Base-by-base conservation (phyloP, 139 green algal genomes). In the Choricystis sp. region DNA sequence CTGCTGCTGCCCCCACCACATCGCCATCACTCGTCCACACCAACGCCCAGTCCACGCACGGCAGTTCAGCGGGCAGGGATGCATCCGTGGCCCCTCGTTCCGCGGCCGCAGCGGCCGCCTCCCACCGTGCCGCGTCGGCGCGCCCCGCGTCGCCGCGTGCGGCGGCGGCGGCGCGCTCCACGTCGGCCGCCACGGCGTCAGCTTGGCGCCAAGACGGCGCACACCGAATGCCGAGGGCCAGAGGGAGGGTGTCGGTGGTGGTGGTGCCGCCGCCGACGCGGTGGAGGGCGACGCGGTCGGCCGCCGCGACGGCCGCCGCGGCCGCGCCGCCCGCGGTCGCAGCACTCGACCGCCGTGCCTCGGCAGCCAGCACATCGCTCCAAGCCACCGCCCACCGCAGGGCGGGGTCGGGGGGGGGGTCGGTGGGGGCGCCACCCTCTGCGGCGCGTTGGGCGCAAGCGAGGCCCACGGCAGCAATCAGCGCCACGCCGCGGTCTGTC, bases 401-500 rank as follows among this genome's bases (percentile, higher is more conserved):
- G 29, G 63, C 25, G 26, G 56, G 69, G 31, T 77, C 2, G 19
- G 74, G 66, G 23, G 64, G n/a, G 23, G 48, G 49, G 24, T 19
- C 26, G 4, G 40, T 31, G 3, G 55, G 59, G 1, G 4, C 14
- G 21, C 74, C 69, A 0, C 56, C 60, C 49, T 72, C 72, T n/a
- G 72, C 78, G 2, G 68, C 71, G 21, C 60, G 66, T 60, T 91
- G 74, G 59, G 87, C 66, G 28, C 62, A 27, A 14, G 75, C 74
- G 72, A 91, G 88, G 5, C 72, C 78, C 20, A 72, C 77, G 1
- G 82, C 82, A 48, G 70, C 19, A 57, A 94, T 59, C 62, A 88
- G 72, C 68, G 89, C 64, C 26, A 86, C 59, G 20, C 81, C 65
- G 28, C 57, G 60, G 64, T 82, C 84, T 29, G 84, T 95, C 60